Evolutionary conservation across 257 asterid species (phyloP).

Genomic region (Rauvolfia tetraphylla): DNA sequence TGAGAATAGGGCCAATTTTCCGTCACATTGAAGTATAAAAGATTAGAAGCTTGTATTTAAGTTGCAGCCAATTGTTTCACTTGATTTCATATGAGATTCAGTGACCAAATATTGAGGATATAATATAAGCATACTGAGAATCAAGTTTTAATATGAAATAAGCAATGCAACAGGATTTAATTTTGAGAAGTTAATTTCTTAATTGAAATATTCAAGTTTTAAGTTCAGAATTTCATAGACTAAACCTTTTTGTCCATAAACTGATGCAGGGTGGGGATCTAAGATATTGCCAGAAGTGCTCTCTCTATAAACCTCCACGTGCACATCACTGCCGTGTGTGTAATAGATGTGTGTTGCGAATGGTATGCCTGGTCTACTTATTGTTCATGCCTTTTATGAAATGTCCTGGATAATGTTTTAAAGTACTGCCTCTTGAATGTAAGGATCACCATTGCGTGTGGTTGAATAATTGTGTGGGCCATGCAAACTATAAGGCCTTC

Average conservation of each 20-base stretch:
- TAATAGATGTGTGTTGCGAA: conserved; percentile 82
- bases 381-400: conserved; percentile 27
- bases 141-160: background rate
- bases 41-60: background rate
- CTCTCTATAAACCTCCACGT: conserved; percentile 84
- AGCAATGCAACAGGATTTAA: background rate
- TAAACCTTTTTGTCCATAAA: conserved; percentile 14
- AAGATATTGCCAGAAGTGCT: conserved; percentile 92
- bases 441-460: conserved; percentile 96
- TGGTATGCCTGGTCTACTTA: conserved; percentile 57
- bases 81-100: background rate
- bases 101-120: background rate
- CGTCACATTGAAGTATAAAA: background rate
- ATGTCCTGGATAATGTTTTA: conserved; percentile 30
- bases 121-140: background rate
- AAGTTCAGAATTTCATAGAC: conserved; percentile 9
- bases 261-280: conserved; percentile 81
- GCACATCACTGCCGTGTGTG: conserved; percentile 95
- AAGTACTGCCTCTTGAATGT: conserved; percentile 43
- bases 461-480: conserved; percentile 96
- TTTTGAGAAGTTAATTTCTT: conserved; percentile 1
- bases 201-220: background rate
- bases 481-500: conserved; percentile 84
- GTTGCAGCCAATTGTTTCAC: background rate
- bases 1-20: background rate